phyloP scores from a whole-genome alignment of 108 stramenopile genomes.

The Nitzschia sp. region DNA sequence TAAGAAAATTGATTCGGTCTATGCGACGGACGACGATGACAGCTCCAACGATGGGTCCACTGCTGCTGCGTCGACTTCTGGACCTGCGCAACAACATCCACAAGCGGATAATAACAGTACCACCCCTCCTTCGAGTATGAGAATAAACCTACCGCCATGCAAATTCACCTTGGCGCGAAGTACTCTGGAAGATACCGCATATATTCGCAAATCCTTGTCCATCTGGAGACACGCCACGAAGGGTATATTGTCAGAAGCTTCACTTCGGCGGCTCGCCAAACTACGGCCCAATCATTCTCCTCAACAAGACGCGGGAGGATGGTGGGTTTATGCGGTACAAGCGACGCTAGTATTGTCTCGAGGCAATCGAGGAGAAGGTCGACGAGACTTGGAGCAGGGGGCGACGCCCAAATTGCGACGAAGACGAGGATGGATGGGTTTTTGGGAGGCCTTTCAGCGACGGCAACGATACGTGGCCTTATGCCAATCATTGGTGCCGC shows the following conservation, averaged over 20 bases:
- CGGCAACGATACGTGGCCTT: conserved; percentile 43
- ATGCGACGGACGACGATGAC: conserved; percentile 11
- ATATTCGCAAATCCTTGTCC: conserved; percentile 58
- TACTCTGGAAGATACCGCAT: conserved; percentile 68
- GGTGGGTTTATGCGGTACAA: conserved; percentile 68
- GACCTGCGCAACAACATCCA: not conserved
- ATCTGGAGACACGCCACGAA: conserved; percentile 45
- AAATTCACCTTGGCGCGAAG: conserved; percentile 45
- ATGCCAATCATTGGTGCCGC: conserved; percentile 32
- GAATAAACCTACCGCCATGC: conserved; percentile 48
- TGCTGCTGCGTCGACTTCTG: not conserved
- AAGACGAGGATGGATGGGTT: conserved; percentile 53
- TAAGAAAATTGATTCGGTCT: conserved; percentile 1
- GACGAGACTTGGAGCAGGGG: not conserved
- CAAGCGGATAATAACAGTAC: not conserved
- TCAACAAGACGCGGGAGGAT: conserved; percentile 37
- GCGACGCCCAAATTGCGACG: conserved; percentile 5
- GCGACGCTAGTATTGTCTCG: conserved; percentile 42
- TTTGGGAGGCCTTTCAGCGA: conserved; percentile 37
- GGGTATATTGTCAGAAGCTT: conserved; percentile 29
- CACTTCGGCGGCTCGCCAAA: conserved; percentile 31
- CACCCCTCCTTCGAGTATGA: conserved; percentile 25
- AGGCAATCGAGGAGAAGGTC: not conserved
- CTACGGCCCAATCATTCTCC: conserved; percentile 39
- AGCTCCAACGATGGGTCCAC: conserved; percentile 10